phyloP scores from a whole-genome alignment of 129 eudicot genomes.

The Mikania micrantha region DNA sequence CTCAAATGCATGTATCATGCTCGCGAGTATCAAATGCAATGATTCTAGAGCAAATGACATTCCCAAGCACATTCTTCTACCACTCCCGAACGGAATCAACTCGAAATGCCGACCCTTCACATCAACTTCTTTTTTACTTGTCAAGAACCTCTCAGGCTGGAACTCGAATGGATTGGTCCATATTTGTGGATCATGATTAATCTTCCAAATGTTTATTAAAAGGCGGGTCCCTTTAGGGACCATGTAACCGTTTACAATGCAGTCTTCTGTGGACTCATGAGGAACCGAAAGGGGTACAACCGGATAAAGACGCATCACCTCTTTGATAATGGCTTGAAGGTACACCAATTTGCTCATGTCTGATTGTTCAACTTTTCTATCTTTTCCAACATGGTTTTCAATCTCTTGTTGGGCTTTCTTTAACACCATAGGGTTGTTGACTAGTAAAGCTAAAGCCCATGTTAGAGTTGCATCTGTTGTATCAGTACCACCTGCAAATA shows the following conservation, averaged over 20 bases:
- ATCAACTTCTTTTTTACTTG: background rate
- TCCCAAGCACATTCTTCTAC: constrained; percentile 23
- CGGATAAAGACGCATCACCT: constrained; percentile 23
- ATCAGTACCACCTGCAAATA: background rate
- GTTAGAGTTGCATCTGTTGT: constrained; percentile 4
- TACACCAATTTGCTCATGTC: constrained; percentile 17
- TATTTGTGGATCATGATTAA: constrained; percentile 20
- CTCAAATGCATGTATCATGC: constrained; percentile 8
- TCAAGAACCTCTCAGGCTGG: constrained; percentile 25
- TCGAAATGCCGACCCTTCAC: constrained; percentile 26
- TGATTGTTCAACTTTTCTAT: constrained; percentile 11
- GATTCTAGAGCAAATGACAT: constrained; percentile 10
- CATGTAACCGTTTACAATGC: constrained; percentile 21
- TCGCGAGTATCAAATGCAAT: constrained; percentile 18
- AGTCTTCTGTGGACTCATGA: constrained; percentile 22
- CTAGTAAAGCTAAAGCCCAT: constrained; percentile 24
- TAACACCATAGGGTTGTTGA: constrained; percentile 17
- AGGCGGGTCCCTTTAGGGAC: constrained; percentile 28
- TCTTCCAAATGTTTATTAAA: constrained; percentile 16
- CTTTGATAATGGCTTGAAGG: constrained; percentile 24
- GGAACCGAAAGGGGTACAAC: constrained; percentile 6
- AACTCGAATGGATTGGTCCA: constrained; percentile 22
- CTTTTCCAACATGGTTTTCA: constrained; percentile 16
- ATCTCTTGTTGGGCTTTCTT: constrained; percentile 14
- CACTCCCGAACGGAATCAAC: constrained; percentile 24